These are phyloP conservation scores for Solanum megistacrolobum DNA, from an alignment of 257 asterid genomes.

Conservation along the genomic window DNA sequence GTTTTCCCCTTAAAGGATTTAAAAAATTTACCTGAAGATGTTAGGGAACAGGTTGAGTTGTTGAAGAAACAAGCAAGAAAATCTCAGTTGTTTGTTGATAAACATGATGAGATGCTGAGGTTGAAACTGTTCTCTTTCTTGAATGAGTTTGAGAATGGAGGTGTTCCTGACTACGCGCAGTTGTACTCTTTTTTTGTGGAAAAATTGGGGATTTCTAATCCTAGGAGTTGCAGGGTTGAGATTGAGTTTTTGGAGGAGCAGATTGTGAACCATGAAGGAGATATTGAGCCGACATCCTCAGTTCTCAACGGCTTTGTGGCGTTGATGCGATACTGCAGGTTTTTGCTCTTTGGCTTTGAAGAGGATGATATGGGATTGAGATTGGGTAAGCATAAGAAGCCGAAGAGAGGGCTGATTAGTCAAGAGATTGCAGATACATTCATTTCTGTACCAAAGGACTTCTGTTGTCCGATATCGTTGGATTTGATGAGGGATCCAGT, in stretches of 20 bases:
- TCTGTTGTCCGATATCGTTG: slow-evolving; percentile 72
- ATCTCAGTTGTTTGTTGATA: slow-evolving; percentile 40
- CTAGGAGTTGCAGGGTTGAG: slow-evolving; percentile 51
- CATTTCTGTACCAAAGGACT: slow-evolving; percentile 63
- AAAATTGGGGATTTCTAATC: slow-evolving; percentile 42
- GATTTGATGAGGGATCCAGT: slow-evolving; percentile 93
- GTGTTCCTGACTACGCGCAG: slow-evolving; percentile 37
- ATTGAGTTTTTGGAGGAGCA: slow-evolving; percentile 91
- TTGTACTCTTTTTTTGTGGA: slow-evolving; percentile 43
- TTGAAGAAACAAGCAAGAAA: slow-evolving; percentile 55
- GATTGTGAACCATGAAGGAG: slow-evolving; percentile 71
- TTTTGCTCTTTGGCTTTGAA: slow-evolving; percentile 69
- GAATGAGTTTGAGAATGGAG: slow-evolving; percentile 62
- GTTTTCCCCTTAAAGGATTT: slow-evolving; percentile 53
- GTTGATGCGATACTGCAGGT: slow-evolving; percentile 59
- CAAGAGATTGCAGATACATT: slow-evolving; percentile 68
- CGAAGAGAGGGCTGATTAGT: slow-evolving; percentile 40
- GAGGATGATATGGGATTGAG: slow-evolving; percentile 62
- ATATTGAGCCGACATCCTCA: slow-evolving; percentile 61
- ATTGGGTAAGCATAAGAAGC: slow-evolving; percentile 29
- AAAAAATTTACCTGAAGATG: slow-evolving; percentile 45
- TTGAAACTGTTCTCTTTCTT: slow-evolving; percentile 53
- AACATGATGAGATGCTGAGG: slow-evolving; percentile 48
- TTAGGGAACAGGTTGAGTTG: slow-evolving; percentile 58
- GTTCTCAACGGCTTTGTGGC: slow-evolving; percentile 72